Evolutionary conservation across 176 grass and related monocot species (phyloP), one percentile per base, ranked within the genome.

Genomic region (Lolium rigidum): DNA sequence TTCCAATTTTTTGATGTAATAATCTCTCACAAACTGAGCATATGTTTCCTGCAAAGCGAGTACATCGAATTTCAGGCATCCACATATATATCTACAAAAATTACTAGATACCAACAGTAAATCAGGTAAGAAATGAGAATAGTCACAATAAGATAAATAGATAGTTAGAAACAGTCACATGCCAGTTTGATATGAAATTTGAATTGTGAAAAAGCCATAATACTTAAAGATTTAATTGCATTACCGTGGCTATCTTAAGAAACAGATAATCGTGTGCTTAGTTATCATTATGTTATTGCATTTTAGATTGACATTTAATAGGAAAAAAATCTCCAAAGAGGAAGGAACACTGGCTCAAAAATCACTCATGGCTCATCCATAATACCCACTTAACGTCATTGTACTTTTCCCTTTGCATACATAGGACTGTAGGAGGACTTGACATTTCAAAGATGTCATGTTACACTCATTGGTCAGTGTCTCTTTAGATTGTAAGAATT

Each of bases 1-100:
- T 16, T 87, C 93, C 81, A 89, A 88, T 50, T n/a, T 66, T 74
- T 77, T 85, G 71, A 98, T 49, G 64, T 68, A 98, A 88, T 79
- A 95, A 69, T 94, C 87, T 92, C 89, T 92, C 48, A 98, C 95
- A 94, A 78, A 98, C 2, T 54, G 74, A 76, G 90, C 93, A 82
- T 87, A 95, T 80, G 74, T 61, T 91, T 95, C 86, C 93, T 94
- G 86, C 51, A 94, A 80, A 79, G 85, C 35, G 49, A 79, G 41
- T 70, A 61, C 5, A 77, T 43, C 2, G 25, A 49, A 68, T 52
- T 69, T 75, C 18, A 81, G 76, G 41, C 71, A 82, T 17, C 47
- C 22, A 65, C 8, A 1, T 39, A 15, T 37, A 26, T 37, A 43
- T 79, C 18, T 9, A 79, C 9, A 80, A 51, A 64, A 31, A 1